A percentile compares a stretch with the other conserved stretches of the same genome.
Evolutionary conservation across 176 grass and related monocot genomes (phyloP).

Genomic region (Ensete glaucum): DNA sequence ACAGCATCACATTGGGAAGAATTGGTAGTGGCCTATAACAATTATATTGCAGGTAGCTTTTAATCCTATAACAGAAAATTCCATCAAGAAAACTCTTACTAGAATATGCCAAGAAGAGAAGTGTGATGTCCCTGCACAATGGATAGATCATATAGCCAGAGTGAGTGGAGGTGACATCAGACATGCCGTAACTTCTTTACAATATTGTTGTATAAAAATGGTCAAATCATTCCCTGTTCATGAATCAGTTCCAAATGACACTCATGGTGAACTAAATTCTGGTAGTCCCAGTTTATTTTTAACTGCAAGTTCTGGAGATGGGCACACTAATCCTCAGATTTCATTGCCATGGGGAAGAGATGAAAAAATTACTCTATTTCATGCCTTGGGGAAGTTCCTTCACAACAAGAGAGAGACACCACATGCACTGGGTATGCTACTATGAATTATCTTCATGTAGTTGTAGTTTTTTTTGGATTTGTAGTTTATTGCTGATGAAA

Average conservation of each 20-base stretch:
- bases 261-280: constrained; percentile 16
- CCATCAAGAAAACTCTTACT: constrained; percentile 72
- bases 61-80: constrained; percentile 78
- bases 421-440: constrained; percentile 37
- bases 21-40: constrained; percentile 1
- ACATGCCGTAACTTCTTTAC: constrained; percentile 91
- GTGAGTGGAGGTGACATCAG: constrained; percentile 83
- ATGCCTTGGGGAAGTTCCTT: constrained; percentile 88
- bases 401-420: constrained; percentile 81
- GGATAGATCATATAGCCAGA: constrained; percentile 75
- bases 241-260: constrained; percentile 24
- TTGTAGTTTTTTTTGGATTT: constrained; percentile 4
- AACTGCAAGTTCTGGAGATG: constrained; percentile 23
- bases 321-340: constrained; percentile 25
- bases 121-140: constrained; percentile 42
- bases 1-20: not conserved
- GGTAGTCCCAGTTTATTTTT: constrained; percentile 6
- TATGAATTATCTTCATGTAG: constrained; percentile 2
- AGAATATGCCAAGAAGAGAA: constrained; percentile 77
- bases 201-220: constrained; percentile 64
- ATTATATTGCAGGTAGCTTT: constrained; percentile 59
- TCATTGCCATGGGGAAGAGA: constrained; percentile 62
- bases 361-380: constrained; percentile 82
- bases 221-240: constrained; percentile 20
- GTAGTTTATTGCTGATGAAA: not conserved